phyloP scores from a whole-genome alignment of 2,329 filamentous ascomycete genomes.

The Ophiostoma himal-ulmi region DNA sequence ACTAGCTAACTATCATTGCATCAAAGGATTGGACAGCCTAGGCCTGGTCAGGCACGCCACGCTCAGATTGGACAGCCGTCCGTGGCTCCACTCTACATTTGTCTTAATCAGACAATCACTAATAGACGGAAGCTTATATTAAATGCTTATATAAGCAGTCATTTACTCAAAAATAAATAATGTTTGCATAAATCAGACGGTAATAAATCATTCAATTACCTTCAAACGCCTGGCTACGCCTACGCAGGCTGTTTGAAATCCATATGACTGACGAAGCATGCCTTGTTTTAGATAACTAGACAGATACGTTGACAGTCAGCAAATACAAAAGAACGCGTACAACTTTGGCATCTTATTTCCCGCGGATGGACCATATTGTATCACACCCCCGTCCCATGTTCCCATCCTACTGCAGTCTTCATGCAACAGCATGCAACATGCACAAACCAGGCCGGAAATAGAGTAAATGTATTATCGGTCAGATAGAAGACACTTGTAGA shows the following conservation, averaged over 20 bases:
- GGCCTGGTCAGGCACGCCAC: constrained; percentile 8
- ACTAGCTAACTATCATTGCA: background rate
- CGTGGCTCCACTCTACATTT: constrained; percentile 11
- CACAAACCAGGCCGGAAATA: background rate
- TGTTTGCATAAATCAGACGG: background rate
- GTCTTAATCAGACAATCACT: background rate
- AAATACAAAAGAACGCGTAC: background rate
- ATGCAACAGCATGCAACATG: background rate
- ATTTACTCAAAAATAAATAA: background rate
- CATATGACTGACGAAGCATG: background rate
- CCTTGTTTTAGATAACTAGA: no score
- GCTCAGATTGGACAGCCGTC: constrained; percentile 14
- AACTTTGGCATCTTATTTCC: background rate
- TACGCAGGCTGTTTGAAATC: background rate
- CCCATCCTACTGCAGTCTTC: background rate
- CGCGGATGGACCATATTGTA: background rate
- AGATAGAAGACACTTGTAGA: background rate
- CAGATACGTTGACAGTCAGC: background rate
- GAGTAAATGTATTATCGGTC: background rate
- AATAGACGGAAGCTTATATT: background rate
- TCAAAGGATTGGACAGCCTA: background rate
- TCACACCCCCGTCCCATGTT: background rate
- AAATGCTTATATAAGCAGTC: background rate
- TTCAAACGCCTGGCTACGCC: background rate
- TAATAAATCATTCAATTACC: background rate